Conservation (phyloP, 176 grass and related monocot genomes). For the Zoysia pacifica region DNA sequence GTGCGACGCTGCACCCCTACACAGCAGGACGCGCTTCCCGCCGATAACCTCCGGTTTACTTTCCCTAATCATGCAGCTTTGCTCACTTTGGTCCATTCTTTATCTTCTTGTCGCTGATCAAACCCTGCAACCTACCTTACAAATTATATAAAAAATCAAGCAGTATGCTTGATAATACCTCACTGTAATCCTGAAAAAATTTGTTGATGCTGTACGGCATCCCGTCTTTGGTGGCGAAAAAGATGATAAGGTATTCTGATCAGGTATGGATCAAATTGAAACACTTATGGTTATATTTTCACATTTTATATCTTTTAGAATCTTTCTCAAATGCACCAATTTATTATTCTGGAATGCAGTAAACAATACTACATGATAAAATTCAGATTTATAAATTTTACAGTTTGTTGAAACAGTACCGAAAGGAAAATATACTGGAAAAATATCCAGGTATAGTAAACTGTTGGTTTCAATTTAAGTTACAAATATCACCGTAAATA, state of each 20-base stretch:
- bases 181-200: not conserved
- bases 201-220: not conserved
- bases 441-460: not conserved
- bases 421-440: not conserved
- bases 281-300: too few species aligned
- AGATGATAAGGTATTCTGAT: not conserved
- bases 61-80: slow-evolving; percentile 37
- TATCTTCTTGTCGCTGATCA: not conserved
- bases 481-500: not conserved
- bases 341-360: not conserved
- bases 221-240: not conserved
- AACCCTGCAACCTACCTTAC: not conserved
- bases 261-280: not conserved
- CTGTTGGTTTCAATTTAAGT: not conserved
- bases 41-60: slow-evolving; percentile 29
- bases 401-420: not conserved
- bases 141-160: not conserved
- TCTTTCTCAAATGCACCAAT: not conserved
- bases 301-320: not conserved
- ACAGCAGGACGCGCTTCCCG: not conserved
- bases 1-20: slow-evolving; percentile 20
- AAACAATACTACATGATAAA: not conserved
- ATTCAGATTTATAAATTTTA: not conserved
- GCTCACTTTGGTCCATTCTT: not conserved
- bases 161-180: not conserved